Base-by-base conservation (phyloP, 2,329 filamentous ascomycete species). In the Clonostachys byssicola region DNA sequence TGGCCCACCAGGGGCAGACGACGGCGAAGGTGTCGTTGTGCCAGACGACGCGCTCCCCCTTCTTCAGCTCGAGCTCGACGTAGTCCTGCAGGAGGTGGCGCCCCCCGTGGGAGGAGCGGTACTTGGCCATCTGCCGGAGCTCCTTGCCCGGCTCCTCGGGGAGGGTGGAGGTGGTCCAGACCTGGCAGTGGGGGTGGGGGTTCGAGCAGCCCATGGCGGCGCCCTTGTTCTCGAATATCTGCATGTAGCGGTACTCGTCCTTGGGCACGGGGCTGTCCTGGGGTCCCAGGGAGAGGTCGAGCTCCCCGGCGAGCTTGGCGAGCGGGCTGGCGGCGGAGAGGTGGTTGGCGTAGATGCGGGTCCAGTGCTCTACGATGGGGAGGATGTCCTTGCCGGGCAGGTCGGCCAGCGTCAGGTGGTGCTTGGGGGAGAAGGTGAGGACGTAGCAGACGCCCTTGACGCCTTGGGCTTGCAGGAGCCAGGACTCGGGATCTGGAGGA, bases 211-310 rank as follows among this genome's bases (percentile, higher is more conserved):
- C 94, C 94, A 99, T 99, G 12, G 92, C 90, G 1, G 88, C 84
- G 45, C 94, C 94, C 71, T 99, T 99, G 75, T 99, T 99, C 72
- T 99, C 94, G 53, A 99, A 99, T 54, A 99, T 97, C 64, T 99
- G 94, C 92, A 99, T 96, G 71, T 95, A 97, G 46, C 88, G 83
- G 59, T 95, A 90, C 67, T 95, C 89, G 46, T 88, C 80, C 45
- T 77, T 82, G 5, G 90, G 86, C 2, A 57, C 41, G 6, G 67
- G 67, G 10, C 64, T 61, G 12, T 60, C 60, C 6, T 68, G 63
- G 16, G 53, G 63, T 34, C 58, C 43, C 62, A 74, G 57, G 3
- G 66, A 62, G 8, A 78, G 61, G 6, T 66, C 57, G 6, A 74
- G 63, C 17, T 64, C 57, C 2, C 70, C 70, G 2, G 70, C 67